Percentiles rank a stretch among this genome's conserved stretches.
Conservation (phyloP, 73 alveolate genomes). For the Tetrahymena borealis region DNA sequence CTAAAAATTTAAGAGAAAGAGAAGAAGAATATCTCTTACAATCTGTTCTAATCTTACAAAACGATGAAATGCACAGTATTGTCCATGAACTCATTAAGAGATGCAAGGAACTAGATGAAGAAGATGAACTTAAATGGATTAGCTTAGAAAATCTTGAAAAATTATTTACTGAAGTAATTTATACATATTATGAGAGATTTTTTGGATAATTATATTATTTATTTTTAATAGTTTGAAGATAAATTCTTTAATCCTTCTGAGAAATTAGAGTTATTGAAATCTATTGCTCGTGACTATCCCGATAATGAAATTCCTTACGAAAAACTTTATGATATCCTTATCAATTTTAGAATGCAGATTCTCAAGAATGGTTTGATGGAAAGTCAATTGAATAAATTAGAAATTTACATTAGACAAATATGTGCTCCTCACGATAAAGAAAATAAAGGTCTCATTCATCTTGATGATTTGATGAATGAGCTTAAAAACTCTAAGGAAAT, state of each 20-base stretch:
- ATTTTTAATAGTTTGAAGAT: not conserved
- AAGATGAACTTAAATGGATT: slow-evolving; percentile 14
- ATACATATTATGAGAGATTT: not conserved
- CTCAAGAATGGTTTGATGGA: slow-evolving; percentile 33
- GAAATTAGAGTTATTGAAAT: slow-evolving; percentile 6
- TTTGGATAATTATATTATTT: not conserved
- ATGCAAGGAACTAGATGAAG: slow-evolving; percentile 26
- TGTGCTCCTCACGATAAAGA: slow-evolving; percentile 10
- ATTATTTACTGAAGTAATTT: slow-evolving; percentile 22
- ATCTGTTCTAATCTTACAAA: slow-evolving; percentile 15
- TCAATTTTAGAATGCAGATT: slow-evolving; percentile 1
- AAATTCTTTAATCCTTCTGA: not conserved
- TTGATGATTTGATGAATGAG: slow-evolving; percentile 22
- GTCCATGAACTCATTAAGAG: slow-evolving; percentile 3
- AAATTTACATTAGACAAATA: slow-evolving; percentile 2
- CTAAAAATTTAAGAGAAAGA: slow-evolving; percentile 25
- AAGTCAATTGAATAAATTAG: slow-evolving; percentile 14
- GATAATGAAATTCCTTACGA: slow-evolving; percentile 1
- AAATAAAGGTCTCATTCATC: slow-evolving; percentile 1
- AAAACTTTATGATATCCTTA: slow-evolving; percentile 1
- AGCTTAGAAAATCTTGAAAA: not conserved
- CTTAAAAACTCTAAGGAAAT: slow-evolving; percentile 7
- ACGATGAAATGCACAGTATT: not conserved
- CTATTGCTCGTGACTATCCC: not conserved
- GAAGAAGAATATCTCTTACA: slow-evolving; percentile 37